Evolutionary conservation across 2,329 filamentous ascomycete species (phyloP), one percentile per base, ranked within the genome.

Genomic region (Aspergillus ustus): DNA sequence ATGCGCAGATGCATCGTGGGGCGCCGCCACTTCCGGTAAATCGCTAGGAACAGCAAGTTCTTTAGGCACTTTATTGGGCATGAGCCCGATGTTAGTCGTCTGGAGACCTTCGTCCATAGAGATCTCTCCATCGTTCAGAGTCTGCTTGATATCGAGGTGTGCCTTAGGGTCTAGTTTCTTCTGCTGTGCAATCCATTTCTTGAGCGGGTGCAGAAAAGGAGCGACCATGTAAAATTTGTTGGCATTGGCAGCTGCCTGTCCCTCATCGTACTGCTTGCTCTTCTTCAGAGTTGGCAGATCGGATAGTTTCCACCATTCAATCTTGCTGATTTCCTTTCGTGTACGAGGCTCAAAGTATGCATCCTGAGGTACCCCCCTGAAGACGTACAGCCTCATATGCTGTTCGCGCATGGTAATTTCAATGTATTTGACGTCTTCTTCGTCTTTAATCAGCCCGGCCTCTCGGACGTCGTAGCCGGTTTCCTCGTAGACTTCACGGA

Each of bases 221-320:
- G 93, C 93, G 19, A 99, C 95, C 92, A 98, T 97, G 78, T 97
- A 99, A 75, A 97, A 98, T 72, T 94, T 97, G 75, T 91, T 93
- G 45, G 88, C 88, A 68, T 90, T 91, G 2, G 83, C 78, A 15
- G 80, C 80, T 13, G 86, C 78, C 31, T 80, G 78, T 13, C 85
- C 83, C 40, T 84, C 82, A 54, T 89, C 84, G 50, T 87, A 84
- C n/a, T 87, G 84, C 72, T 90, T 93, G 67, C 84, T 87, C 75
- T 90, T 91, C 59, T 89, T 88, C 70, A 92, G 88, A 0, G 91
- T 92, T 0, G 95, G 94, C 28, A 99, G 84, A 63, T 97, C 93
- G 0, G 90, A 91, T 45, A 99, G 82, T 69, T 89, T 92, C 80
- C 96, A 97, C 95, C 95, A 99, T 73, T 92, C 84, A 62, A 99